These are phyloP conservation scores for Epichloe baconii DNA, from an alignment of 2,329 filamentous ascomycete genomes.

Conservation along the genomic window DNA sequence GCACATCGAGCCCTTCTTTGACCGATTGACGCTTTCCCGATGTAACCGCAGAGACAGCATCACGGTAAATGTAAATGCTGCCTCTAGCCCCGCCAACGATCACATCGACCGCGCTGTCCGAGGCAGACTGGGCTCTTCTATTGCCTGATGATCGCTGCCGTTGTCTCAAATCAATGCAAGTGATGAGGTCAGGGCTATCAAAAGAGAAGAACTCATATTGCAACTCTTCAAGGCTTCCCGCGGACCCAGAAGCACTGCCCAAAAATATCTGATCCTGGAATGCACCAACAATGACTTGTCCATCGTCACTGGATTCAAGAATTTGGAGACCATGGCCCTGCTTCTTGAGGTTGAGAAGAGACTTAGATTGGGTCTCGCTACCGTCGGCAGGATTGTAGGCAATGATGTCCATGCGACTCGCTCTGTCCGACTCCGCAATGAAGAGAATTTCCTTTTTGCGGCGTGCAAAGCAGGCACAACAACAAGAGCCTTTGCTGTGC, in stretches of 20 bases:
- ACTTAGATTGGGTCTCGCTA: slow-evolving; percentile 18
- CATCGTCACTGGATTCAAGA: slow-evolving; percentile 38
- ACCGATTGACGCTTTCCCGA: slow-evolving; percentile 24
- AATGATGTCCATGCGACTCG: slow-evolving; percentile 24
- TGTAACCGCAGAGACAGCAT: slow-evolving; percentile 49
- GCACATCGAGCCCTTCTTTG: slow-evolving; percentile 40
- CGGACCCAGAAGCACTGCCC: slow-evolving; percentile 13
- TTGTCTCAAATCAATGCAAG: slow-evolving; percentile 50
- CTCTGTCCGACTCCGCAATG: slow-evolving; percentile 29
- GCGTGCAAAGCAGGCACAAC: slow-evolving; percentile 25
- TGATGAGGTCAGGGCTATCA: slow-evolving; percentile 49
- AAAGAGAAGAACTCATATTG: slow-evolving; percentile 46
- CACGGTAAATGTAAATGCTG: slow-evolving; percentile 68
- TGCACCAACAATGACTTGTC: slow-evolving; percentile 39
- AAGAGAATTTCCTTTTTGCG: slow-evolving; percentile 31
- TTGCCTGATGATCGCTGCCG: slow-evolving; percentile 11
- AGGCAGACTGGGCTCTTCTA: slow-evolving; percentile 15
- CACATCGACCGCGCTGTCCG: slow-evolving; percentile 47
- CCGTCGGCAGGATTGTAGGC: slow-evolving; percentile 29
- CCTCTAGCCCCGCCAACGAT: slow-evolving; percentile 67
- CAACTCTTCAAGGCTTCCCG: slow-evolving; percentile 14
- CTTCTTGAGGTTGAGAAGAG: slow-evolving; percentile 24
- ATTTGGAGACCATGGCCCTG: slow-evolving; percentile 23
- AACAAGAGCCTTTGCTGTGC: slow-evolving; percentile 32
- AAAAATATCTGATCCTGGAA: slow-evolving; percentile 25